Conservation (phyloP, 1,139 yeast genomes). For the Blastobotrys ciferrii region DNA sequence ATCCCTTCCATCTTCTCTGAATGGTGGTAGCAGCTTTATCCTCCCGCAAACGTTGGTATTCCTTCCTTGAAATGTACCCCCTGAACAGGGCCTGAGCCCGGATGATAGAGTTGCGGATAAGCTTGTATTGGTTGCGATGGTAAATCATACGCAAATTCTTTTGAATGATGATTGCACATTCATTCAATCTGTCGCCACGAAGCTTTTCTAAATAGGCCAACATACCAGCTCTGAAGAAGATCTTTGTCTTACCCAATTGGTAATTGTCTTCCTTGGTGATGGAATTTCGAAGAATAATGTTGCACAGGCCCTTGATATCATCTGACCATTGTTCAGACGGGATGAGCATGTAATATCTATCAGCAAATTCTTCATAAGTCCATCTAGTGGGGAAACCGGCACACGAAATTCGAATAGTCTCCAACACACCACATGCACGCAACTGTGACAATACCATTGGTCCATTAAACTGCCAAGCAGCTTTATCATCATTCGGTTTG, state of each 20-base stretch:
- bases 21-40: constrained; percentile 63
- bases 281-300: constrained; percentile 60
- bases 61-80: constrained; percentile 60
- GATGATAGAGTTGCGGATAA: constrained; percentile 54
- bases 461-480: constrained; percentile 95
- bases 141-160: constrained; percentile 71
- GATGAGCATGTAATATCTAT: constrained; percentile 79
- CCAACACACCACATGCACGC: constrained; percentile 98
- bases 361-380: constrained; percentile 92
- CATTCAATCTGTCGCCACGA: constrained; percentile 72
- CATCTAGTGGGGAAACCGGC: constrained; percentile 98
- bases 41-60: constrained; percentile 59
- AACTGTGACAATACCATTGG: constrained; percentile 93
- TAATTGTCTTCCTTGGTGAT: constrained; percentile 66
- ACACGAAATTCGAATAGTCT: constrained; percentile 92
- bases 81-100: constrained; percentile 60
- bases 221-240: constrained; percentile 93
- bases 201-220: constrained; percentile 83
- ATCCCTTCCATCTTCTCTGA: constrained; percentile 75
- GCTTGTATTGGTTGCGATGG: constrained; percentile 60
- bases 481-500: constrained; percentile 91
- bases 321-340: constrained; percentile 67
- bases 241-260: constrained; percentile 78
- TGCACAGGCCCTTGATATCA: constrained; percentile 62
- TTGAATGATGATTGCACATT: constrained; percentile 81